Conservation (phyloP, 768 basidiomycete genomes). For the Dioszegia hungarica region DNA sequence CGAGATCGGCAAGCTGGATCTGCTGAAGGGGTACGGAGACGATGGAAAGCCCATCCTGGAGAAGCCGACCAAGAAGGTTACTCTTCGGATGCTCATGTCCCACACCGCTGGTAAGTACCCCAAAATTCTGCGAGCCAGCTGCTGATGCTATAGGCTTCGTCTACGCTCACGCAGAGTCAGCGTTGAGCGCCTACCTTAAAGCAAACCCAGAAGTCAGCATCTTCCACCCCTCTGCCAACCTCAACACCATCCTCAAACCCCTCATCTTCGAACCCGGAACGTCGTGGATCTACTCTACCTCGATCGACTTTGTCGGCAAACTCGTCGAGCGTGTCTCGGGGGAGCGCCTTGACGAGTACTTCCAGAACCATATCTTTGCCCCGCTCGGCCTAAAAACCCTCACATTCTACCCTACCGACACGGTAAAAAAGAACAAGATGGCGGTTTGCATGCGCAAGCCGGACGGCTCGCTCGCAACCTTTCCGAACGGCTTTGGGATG, state of each 20-base stretch:
- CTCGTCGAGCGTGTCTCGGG: constrained; percentile 38
- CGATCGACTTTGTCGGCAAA: constrained; percentile 43
- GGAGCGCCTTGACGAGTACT: constrained; percentile 36
- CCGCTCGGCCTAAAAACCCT: constrained; percentile 39
- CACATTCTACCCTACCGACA: constrained; percentile 28
- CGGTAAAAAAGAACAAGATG: constrained; percentile 23
- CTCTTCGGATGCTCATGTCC: constrained; percentile 38
- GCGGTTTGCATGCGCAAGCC: constrained; percentile 11
- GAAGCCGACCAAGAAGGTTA: constrained; percentile 30
- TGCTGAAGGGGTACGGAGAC: constrained; percentile 30
- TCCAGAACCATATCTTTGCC: constrained; percentile 42
- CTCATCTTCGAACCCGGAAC: constrained; percentile 38
- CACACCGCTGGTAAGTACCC: constrained; percentile 38
- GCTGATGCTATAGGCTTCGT: constrained; percentile 18
- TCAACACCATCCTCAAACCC: constrained; percentile 16
- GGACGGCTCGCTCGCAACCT: constrained; percentile 7
- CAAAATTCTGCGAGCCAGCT: neutral
- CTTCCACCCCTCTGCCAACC: constrained; percentile 16
- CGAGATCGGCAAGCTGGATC: constrained; percentile 25
- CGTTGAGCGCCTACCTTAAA: constrained; percentile 18
- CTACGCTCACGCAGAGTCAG: constrained; percentile 19
- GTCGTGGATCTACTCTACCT: constrained; percentile 28
- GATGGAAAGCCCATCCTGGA: constrained; percentile 20
- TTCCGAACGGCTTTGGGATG: constrained; percentile 13
- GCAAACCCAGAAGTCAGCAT: constrained; percentile 11